These are phyloP conservation scores for Trichoderma breve DNA, from an alignment of 2,329 filamentous ascomycete species.

Conservation along the genomic window DNA sequence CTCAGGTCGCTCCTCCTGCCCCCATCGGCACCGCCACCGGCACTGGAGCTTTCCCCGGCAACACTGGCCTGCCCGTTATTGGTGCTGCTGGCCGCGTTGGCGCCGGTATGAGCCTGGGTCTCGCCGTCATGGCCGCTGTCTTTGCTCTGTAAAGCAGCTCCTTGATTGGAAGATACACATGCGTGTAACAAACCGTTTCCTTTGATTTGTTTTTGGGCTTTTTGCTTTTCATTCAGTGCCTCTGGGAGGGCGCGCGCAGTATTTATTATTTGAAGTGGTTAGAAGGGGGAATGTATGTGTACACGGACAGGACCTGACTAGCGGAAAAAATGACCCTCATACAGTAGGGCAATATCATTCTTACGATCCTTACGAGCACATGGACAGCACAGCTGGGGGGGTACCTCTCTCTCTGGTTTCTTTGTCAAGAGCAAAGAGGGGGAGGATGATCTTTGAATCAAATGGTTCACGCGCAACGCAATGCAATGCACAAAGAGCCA, in stretches of 20 bases:
- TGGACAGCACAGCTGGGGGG: constrained; percentile 28
- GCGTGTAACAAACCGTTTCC: neutral
- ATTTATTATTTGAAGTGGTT: neutral
- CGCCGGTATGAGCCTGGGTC: constrained; percentile 46
- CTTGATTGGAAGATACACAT: neutral
- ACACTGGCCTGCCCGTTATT: constrained; percentile 36
- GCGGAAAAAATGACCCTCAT: constrained; percentile 18
- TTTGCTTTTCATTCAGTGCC: constrained; percentile 1
- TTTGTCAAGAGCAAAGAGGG: neutral
- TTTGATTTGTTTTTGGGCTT: neutral
- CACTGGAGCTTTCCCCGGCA: constrained; percentile 36
- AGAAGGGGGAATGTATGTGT: constrained; percentile 21
- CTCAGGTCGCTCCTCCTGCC: constrained; percentile 27
- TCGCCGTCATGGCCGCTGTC: constrained; percentile 44
- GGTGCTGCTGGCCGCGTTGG: constrained; percentile 41
- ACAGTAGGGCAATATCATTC: constrained; percentile 41
- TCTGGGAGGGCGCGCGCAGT: constrained; percentile 2
- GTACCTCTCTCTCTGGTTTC: neutral
- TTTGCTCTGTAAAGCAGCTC: constrained; percentile 45
- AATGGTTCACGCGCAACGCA: constrained; percentile 8
- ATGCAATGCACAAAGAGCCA: constrained; percentile 4
- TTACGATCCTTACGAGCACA: constrained; percentile 56
- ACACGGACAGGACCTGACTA: constrained; percentile 22
- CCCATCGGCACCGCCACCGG: constrained; percentile 34
- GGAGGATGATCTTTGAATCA: constrained; percentile 21